Percentiles rank a stretch among this genome's conserved stretches.
These are phyloP conservation scores for Vicia sativa DNA, from an alignment of 306 rosid genomes.

Conservation along the genomic window DNA sequence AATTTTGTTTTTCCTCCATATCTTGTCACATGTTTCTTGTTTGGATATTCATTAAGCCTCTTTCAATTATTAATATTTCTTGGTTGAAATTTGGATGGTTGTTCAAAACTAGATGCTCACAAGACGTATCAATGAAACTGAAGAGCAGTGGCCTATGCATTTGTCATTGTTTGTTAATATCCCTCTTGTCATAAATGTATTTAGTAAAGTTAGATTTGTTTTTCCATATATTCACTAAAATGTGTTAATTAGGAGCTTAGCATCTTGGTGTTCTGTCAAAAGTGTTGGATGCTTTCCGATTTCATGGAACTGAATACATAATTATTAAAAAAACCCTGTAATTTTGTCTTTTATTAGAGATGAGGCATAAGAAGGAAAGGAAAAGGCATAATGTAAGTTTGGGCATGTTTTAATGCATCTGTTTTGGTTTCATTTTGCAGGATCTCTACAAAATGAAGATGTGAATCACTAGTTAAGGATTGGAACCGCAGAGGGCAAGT, in stretches of 20 bases:
- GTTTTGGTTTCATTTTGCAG: slow-evolving; percentile 29
- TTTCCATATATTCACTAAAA: neutral
- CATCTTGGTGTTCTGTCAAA: too few species aligned
- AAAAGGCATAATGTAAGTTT: neutral
- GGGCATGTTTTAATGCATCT: slow-evolving; percentile 19
- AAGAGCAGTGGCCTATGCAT: neutral
- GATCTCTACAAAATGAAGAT: slow-evolving; percentile 51
- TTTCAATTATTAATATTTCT: neutral
- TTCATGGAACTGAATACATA: neutral
- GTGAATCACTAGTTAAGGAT: slow-evolving; percentile 53
- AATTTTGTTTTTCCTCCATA: neutral
- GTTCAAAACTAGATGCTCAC: too few species aligned
- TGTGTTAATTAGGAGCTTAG: neutral
- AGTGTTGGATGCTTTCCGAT: too few species aligned
- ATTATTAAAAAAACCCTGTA: neutral
- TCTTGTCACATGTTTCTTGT: slow-evolving; percentile 6
- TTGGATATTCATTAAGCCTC: neutral
- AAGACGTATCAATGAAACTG: too few species aligned
- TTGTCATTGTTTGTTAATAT: neutral
- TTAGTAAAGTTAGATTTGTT: neutral
- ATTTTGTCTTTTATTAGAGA: neutral
- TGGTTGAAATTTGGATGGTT: too few species aligned
- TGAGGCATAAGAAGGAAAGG: slow-evolving; percentile 10
- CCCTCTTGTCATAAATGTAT: neutral
- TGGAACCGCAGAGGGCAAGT: slow-evolving; percentile 43